Base-by-base conservation (phyloP, 2,329 filamentous ascomycete genomes). In the Drechslerella coelobrocha region DNA sequence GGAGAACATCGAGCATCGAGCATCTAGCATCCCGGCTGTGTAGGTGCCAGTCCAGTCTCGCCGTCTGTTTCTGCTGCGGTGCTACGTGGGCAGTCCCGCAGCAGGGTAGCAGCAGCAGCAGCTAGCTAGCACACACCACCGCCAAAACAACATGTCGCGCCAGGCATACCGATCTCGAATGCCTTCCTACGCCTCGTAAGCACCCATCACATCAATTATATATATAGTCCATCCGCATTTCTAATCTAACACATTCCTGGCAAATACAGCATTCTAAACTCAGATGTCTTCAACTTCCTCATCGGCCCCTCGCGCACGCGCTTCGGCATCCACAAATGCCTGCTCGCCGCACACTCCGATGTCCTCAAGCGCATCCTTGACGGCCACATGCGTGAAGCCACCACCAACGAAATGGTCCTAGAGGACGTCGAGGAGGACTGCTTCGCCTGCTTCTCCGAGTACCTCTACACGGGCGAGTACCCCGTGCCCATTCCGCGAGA, bases 391-490 rank as follows among this genome's bases (percentile, higher is more conserved):
- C 78, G 79, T 37, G 81, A 83, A 72, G 81, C 81, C 2, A 78
- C 77, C 37, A 78, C 80, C 43, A 77, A 78, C 9, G 78, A 80
- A 29, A 80, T 79, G 10, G 77, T 80, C 17, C 73, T 82, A 63
- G 80, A 82, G 54, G 80, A 83, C 2, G 78, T 82, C 51, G 81
- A 83, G 66, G 81, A 81, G 10, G 79, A 80, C 47, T 83, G 81
- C 1, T 83, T 84, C 66, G 76, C 80, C 26, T 79, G 79, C 1
- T 83, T 84, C 73, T 80, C 78, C 69, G 79, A 83, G 71, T 83
- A 80, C 77, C 81, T 81, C 10, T 84, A 83, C 65, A 82, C 80
- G 0, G 81, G 81, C 8, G 78, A 82, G 56, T 83, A 83, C 68
- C 78, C 74, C 9, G 78, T 79, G 26, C 81, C 78, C 2, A 72